A percentile compares a stretch with the other conserved stretches of the same genome.
Conservation (phyloP, 202 grass and related monocot species). For the Cymbopogon flexuosus region DNA sequence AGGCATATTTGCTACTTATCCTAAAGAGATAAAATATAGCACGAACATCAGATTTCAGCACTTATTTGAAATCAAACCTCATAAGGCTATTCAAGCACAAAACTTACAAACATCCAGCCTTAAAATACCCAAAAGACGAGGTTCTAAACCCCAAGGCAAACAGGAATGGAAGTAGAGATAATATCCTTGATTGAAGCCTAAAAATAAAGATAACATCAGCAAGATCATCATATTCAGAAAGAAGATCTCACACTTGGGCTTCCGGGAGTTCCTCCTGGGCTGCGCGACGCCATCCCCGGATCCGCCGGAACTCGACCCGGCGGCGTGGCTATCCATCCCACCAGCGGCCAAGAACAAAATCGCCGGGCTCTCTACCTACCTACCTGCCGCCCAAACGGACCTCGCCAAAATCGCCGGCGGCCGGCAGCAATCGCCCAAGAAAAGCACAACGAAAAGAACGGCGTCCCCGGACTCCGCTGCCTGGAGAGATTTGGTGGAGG, state of each 20-base stretch:
- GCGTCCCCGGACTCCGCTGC: not conserved
- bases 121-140: constrained; percentile 19
- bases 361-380: constrained; percentile 11
- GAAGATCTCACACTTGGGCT: constrained; percentile 71
- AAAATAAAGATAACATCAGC: not conserved
- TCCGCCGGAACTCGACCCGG: constrained; percentile 50
- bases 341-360: constrained; percentile 31
- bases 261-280: constrained; percentile 51
- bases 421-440: constrained; percentile 9
- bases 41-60: not conserved
- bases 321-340: constrained; percentile 39
- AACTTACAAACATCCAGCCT: not conserved
- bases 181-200: not conserved
- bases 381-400: not conserved
- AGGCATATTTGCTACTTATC: too few species aligned
- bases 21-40: not conserved
- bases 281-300: constrained; percentile 45
- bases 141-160: not conserved
- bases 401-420: not conserved
- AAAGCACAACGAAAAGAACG: not conserved
- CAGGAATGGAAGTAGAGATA: not conserved
- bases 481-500: constrained; percentile 18
- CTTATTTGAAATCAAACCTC: not conserved
- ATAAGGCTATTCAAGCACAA: not conserved
- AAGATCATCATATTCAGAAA: not conserved